phyloP scores from a whole-genome alignment of 352 stramenopile genomes.

The Albugo laibachii region DNA sequence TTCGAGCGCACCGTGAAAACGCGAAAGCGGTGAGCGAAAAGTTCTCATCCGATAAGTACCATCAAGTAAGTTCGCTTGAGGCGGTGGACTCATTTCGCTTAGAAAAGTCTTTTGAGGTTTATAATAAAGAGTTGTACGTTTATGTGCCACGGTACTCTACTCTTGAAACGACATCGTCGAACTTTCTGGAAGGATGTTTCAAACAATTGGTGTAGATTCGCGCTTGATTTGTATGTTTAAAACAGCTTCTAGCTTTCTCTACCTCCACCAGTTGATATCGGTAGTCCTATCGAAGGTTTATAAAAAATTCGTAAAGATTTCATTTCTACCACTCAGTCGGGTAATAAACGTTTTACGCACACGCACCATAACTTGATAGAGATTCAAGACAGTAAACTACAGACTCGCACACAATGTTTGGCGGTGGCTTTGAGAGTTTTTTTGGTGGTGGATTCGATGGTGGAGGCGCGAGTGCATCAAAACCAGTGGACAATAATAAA shows the following conservation, averaged over 20 bases:
- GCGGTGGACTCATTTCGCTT: conserved; percentile 21
- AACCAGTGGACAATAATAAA: conserved; percentile 72
- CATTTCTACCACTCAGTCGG: too few relatives aligned
- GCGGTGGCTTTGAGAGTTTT: conserved; percentile 72
- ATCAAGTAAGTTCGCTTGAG: conserved; percentile 23
- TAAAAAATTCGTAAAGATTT: too few relatives aligned
- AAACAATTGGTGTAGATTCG: neutral
- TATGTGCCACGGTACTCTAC: too few relatives aligned
- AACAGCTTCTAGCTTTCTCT: too few relatives aligned
- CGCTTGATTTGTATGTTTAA: neutral
- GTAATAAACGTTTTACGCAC: too few relatives aligned
- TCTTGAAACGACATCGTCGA: neutral
- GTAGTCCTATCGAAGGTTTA: too few relatives aligned
- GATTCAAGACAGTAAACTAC: neutral
- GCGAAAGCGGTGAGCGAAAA: conserved; percentile 71
- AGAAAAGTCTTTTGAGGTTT: conserved; percentile 25
- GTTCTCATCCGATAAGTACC: conserved; percentile 48
- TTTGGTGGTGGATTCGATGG: conserved; percentile 60
- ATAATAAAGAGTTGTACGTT: neutral
- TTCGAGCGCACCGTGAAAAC: conserved; percentile 46
- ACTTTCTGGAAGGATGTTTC: neutral
- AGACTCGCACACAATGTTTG: conserved; percentile 28
- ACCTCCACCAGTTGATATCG: too few relatives aligned
- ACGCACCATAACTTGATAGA: neutral
- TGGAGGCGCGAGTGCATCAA: conserved; percentile 20